These are phyloP conservation scores for Colletotrichum magnum DNA, from an alignment of 2,329 filamentous ascomycete species.

Conservation along the genomic window DNA sequence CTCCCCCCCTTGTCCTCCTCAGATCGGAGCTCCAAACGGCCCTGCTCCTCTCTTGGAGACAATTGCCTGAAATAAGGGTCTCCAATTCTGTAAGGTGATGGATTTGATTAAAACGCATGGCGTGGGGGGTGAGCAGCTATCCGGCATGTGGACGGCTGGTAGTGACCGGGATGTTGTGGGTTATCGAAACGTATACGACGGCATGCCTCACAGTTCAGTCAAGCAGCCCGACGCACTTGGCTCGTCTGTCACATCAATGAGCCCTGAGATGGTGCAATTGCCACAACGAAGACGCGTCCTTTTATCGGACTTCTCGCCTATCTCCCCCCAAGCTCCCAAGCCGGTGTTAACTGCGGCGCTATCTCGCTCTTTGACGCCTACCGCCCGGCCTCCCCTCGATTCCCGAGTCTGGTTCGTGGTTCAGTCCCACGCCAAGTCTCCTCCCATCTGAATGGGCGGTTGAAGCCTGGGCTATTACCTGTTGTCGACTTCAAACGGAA, in stretches of 20 bases:
- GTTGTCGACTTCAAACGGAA: not conserved
- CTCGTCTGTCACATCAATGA: slow-evolving; percentile 29
- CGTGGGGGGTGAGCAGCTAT: not conserved
- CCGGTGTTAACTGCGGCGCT: slow-evolving; percentile 4
- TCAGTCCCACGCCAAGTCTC: not conserved
- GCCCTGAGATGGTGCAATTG: slow-evolving; percentile 33
- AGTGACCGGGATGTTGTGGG: slow-evolving; percentile 6
- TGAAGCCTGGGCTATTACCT: not conserved
- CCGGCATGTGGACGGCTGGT: not conserved
- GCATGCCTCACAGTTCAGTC: slow-evolving; percentile 2
- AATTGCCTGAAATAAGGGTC: not conserved
- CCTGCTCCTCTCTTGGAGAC: slow-evolving; percentile 5
- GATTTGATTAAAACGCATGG: slow-evolving; percentile 8
- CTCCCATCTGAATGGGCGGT: not conserved
- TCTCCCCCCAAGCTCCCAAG: not conserved
- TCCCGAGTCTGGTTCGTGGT: not conserved
- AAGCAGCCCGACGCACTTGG: slow-evolving; percentile 5
- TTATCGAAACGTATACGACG: not conserved
- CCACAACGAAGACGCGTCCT: not conserved
- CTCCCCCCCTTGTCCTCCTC: slow-evolving; percentile 9
- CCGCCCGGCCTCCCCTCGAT: not conserved
- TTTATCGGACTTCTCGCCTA: not conserved
- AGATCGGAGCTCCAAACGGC: slow-evolving; percentile 29
- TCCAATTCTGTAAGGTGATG: slow-evolving; percentile 19
- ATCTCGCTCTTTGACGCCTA: not conserved